Evolutionary conservation across 176 grass and related monocot species (phyloP).

Genomic region (Musa itinerans): DNA sequence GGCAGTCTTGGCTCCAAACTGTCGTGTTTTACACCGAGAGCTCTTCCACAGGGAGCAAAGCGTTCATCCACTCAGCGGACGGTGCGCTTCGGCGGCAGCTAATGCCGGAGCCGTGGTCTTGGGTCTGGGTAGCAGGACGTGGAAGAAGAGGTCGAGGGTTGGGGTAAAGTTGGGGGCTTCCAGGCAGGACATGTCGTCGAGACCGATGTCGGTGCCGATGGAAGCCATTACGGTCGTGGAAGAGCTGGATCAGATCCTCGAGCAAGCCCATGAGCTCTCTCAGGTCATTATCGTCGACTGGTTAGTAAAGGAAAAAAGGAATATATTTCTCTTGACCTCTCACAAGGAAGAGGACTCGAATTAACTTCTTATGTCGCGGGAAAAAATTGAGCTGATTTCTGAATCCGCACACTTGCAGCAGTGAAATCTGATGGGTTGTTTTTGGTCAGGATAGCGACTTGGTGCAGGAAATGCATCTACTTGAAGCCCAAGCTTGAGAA

Average conservation of each 20-base stretch:
- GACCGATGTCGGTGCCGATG: conserved; percentile 53
- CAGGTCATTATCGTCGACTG: conserved; percentile 70
- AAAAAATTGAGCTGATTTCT: no score
- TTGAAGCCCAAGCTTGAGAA: conserved; percentile 89
- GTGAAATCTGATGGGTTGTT: not conserved
- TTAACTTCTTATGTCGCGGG: no score
- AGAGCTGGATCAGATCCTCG: conserved; percentile 56
- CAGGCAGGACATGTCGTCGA: conserved; percentile 52
- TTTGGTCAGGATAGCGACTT: conserved; percentile 62
- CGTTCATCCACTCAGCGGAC: not conserved
- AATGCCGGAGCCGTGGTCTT: not conserved
- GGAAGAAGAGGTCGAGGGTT: not conserved
- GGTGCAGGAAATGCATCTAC: conserved; percentile 97
- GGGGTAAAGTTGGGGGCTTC: conserved; percentile 33
- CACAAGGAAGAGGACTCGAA: no score
- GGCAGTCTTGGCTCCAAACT: not conserved
- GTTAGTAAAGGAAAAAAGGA: conserved; percentile 20
- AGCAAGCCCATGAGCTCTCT: conserved; percentile 39
- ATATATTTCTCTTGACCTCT: not conserved
- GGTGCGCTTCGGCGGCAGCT: not conserved
- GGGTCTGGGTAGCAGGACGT: not conserved
- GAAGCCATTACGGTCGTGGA: conserved; percentile 63
- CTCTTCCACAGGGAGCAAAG: not conserved
- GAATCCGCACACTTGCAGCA: no score
- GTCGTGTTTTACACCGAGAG: not conserved